Conservation (phyloP, 495 filamentous ascomycete genomes). For the Podospora tetraspora region DNA sequence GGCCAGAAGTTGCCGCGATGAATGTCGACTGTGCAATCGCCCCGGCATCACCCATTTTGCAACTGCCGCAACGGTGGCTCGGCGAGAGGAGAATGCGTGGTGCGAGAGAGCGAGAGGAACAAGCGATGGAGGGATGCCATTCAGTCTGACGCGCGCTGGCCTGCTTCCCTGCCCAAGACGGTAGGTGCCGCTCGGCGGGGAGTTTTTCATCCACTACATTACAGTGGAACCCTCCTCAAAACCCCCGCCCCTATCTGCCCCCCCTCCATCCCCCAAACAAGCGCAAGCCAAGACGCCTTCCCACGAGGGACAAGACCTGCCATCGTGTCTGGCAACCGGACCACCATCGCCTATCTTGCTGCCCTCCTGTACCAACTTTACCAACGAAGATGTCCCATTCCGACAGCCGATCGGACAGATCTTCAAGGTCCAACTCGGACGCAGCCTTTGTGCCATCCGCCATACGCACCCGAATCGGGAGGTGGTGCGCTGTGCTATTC, state of each 20-base stretch:
- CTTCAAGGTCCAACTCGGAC: not conserved
- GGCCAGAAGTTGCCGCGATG: not conserved
- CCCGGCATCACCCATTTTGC: not conserved
- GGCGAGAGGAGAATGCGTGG: not conserved
- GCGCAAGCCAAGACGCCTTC: not conserved
- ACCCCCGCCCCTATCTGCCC: not conserved
- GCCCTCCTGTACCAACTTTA: too few species aligned
- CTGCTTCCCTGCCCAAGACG: conserved; percentile 5
- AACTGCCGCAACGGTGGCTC: conserved; percentile 1
- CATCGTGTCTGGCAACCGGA: not conserved
- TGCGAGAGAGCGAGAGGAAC: not conserved
- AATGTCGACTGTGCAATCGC: not conserved
- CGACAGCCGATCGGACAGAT: not conserved
- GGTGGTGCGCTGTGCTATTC: not conserved
- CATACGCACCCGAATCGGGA: not conserved
- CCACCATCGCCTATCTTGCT: not conserved
- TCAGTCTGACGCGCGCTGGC: not conserved
- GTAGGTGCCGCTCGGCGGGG: conserved; percentile 5
- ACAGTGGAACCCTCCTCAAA: not conserved
- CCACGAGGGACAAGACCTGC: not conserved
- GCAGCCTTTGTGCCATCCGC: too few species aligned
- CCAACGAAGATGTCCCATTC: not conserved
- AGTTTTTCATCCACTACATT: not conserved
- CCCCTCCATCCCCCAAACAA: not conserved
- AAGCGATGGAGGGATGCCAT: conserved; percentile 8